Conservation (phyloP, 495 filamentous ascomycete genomes). For the Hyphodiscus hymeniophilus region DNA sequence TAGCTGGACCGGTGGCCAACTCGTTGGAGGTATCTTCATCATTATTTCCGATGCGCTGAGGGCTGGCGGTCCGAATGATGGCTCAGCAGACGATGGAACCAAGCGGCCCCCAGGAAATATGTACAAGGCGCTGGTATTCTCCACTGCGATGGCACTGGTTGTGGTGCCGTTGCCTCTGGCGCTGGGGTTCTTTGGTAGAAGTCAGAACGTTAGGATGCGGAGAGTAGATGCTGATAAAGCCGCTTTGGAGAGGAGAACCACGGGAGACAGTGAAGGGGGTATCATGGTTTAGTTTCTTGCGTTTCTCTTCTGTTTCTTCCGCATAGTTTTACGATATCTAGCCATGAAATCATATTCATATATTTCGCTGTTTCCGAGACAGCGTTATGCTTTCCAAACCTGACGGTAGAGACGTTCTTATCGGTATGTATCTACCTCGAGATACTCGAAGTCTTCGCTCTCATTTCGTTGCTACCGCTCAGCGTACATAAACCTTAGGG, state of each 20-base stretch:
- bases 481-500: no score
- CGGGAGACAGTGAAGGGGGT: neutral
- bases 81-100: conserved; percentile 26
- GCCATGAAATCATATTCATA: no score
- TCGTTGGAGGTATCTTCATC: conserved; percentile 77
- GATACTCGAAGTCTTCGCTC: no score
- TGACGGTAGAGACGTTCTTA: no score
- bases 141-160: conserved; percentile 58
- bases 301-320: no score
- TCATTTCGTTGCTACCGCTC: no score
- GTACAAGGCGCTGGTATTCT: conserved; percentile 66
- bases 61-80: conserved; percentile 31
- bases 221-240: conserved; percentile 50
- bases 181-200: conserved; percentile 57
- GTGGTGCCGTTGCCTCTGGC: conserved; percentile 58
- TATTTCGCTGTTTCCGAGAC: no score
- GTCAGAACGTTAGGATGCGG: conserved; percentile 40
- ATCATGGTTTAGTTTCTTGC: no score
- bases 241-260: neutral
- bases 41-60: conserved; percentile 73
- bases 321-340: no score
- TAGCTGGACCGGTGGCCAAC: conserved; percentile 75
- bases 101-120: conserved; percentile 56
- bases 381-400: no score
- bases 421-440: no score